Evolutionary conservation across 139 green algal genomes (phyloP).

Genomic region (Closterium sp.): DNA sequence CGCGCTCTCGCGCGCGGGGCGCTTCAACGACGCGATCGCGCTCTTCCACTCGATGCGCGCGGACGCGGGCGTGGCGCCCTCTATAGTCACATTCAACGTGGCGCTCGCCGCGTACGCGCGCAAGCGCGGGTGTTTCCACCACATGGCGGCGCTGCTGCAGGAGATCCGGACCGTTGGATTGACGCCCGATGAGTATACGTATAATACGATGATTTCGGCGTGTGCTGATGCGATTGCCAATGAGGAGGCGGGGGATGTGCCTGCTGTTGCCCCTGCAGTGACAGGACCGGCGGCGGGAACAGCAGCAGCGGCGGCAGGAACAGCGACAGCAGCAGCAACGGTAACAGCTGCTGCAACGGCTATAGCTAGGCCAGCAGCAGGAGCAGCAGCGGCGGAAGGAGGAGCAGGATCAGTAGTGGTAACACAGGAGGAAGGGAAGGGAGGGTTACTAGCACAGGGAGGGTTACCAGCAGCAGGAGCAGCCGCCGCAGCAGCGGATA

Average conservation of each 20-base stretch:
- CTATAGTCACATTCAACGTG: slow-evolving; percentile 7
- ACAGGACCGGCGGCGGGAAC: background rate
- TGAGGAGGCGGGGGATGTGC: background rate
- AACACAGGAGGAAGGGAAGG: too few relatives aligned
- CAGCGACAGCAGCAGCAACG: too few relatives aligned
- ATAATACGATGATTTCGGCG: slow-evolving; percentile 1
- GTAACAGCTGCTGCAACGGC: too few relatives aligned
- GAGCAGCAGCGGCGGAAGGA: background rate
- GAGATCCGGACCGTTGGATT: background rate
- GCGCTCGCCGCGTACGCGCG: background rate
- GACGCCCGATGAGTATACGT: background rate
- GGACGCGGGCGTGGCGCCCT: background rate
- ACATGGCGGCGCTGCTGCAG: background rate
- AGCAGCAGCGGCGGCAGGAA: too few relatives aligned
- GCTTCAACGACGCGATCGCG: background rate
- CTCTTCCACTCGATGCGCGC: background rate
- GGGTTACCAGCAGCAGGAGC: background rate
- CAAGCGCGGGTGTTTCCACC: background rate
- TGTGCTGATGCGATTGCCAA: background rate
- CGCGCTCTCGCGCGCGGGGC: background rate
- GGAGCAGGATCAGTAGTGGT: background rate
- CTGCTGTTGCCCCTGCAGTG: background rate
- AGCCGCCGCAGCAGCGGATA: background rate
- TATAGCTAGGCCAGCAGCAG: background rate
- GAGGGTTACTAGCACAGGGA: background rate